A percentile compares a stretch with the other conserved stretches of the same genome.
phyloP scores from a whole-genome alignment of 306 rosid genomes.

The Sechiopsis laciniata region DNA sequence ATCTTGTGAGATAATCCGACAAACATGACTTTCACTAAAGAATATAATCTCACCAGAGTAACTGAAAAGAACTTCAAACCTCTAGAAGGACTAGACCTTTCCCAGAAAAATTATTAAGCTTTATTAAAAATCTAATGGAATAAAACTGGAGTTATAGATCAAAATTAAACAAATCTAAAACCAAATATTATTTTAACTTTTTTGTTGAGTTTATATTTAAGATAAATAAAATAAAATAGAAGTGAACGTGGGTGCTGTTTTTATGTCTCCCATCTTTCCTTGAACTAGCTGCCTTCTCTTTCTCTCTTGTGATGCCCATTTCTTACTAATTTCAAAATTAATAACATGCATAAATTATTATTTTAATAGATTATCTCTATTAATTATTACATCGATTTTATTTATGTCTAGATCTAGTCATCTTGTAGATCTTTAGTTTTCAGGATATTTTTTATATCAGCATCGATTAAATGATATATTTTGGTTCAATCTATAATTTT shows the following conservation, averaged over 20 bases:
- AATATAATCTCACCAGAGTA: too few species aligned
- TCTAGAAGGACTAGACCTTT: too few species aligned
- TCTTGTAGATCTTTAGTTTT: not conserved
- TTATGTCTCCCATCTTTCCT: constrained; percentile 86
- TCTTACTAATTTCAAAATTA: constrained; percentile 22
- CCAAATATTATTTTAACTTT: not conserved
- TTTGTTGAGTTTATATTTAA: constrained; percentile 27
- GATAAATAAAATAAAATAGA: too few species aligned
- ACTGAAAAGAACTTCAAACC: too few species aligned
- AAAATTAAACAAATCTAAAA: too few species aligned
- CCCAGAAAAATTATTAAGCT: too few species aligned
- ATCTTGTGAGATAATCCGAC: too few species aligned
- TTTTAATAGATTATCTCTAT: not conserved
- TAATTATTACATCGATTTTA: not conserved
- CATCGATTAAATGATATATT: not conserved
- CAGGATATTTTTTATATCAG: not conserved
- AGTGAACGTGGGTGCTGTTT: constrained; percentile 98
- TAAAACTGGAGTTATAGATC: too few species aligned
- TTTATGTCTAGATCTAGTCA: not conserved
- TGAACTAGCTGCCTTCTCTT: constrained; percentile 47
- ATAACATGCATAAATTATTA: not conserved
- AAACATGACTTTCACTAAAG: too few species aligned
- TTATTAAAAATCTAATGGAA: too few species aligned
- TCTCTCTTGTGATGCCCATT: constrained; percentile 19
- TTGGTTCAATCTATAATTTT: not conserved